Evolutionary conservation across 2,329 filamentous ascomycete species (phyloP).

Genomic region (Chalaropsis ovoidea): DNA sequence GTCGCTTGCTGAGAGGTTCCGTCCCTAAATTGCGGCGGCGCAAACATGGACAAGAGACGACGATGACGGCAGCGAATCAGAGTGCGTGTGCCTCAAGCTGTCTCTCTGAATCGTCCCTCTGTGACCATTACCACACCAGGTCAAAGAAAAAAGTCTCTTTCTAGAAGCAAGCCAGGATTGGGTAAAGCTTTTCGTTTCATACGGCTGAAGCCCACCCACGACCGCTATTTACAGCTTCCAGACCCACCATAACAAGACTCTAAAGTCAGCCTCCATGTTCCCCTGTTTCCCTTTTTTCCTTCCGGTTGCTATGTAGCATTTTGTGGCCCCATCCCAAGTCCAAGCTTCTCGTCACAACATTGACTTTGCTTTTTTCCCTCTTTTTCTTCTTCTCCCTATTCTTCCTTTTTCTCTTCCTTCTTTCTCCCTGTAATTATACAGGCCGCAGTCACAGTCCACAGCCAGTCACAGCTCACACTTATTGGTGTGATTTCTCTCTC

Average conservation of each 20-base stretch:
- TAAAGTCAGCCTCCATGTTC: background rate
- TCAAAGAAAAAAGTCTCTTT: background rate
- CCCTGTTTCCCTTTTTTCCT: constrained; percentile 11
- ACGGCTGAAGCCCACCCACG: background rate
- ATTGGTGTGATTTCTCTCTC: background rate
- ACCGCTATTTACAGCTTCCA: constrained; percentile 4
- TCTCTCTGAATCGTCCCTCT: too few species aligned
- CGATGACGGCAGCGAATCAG: too few species aligned
- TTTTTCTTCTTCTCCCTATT: constrained; percentile 13
- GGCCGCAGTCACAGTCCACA: background rate
- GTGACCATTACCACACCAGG: too few species aligned
- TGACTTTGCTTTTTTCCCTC: constrained; percentile 16
- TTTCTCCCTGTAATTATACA: background rate
- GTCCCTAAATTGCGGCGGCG: background rate
- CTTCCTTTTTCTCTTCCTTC: constrained; percentile 11
- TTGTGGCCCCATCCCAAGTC: constrained; percentile 20
- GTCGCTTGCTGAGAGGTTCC: background rate
- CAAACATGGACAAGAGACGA: background rate
- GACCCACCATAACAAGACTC: background rate
- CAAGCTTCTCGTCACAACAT: constrained; percentile 8
- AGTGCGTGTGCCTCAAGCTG: too few species aligned
- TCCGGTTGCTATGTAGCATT: constrained; percentile 14
- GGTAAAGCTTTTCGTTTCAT: background rate
- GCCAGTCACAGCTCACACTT: too few species aligned
- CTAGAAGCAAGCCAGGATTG: background rate